Conservation (phyloP, 768 basidiomycete genomes). For the Tricholoma saponaceum region DNA sequence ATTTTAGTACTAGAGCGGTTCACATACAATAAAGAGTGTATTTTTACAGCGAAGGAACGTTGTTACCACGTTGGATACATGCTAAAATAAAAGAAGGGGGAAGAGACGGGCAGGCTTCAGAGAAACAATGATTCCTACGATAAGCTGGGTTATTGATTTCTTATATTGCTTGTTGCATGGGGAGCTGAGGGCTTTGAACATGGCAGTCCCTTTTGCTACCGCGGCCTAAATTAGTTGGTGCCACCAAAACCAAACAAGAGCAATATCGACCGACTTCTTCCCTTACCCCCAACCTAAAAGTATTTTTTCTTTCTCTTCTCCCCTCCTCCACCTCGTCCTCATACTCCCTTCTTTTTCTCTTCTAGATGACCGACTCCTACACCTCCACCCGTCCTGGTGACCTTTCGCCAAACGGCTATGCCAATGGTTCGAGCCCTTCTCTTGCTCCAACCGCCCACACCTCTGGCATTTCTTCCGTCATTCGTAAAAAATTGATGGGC, state of each 20-base stretch:
- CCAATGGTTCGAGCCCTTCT: conserved; percentile 65
- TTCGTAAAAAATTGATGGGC: conserved; percentile 91
- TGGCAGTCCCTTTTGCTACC: conserved; percentile 42
- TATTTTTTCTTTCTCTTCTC: conserved; percentile 33
- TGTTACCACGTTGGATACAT: conserved; percentile 5
- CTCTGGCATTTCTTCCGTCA: conserved; percentile 41
- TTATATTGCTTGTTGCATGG: background rate
- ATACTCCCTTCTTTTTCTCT: conserved; percentile 20
- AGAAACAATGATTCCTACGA: background rate
- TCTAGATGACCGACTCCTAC: conserved; percentile 75
- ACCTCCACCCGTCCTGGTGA: conserved; percentile 64
- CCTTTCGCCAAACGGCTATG: conserved; percentile 51
- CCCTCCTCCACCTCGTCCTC: conserved; percentile 24
- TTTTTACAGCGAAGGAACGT: conserved; percentile 4
- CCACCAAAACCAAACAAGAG: conserved; percentile 42
- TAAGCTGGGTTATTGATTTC: conserved; percentile 24
- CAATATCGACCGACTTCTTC: conserved; percentile 47
- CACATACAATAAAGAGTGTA: no score
- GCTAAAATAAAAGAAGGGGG: conserved; percentile 1
- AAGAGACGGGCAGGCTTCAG: background rate
- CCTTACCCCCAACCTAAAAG: conserved; percentile 52
- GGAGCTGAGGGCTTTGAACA: conserved; percentile 3
- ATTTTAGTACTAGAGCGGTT: no score
- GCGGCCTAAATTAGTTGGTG: conserved; percentile 43
- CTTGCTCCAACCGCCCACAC: conserved; percentile 35